phyloP scores from a whole-genome alignment of 78 protist species.

The Cavenderia fasciculata region DNA sequence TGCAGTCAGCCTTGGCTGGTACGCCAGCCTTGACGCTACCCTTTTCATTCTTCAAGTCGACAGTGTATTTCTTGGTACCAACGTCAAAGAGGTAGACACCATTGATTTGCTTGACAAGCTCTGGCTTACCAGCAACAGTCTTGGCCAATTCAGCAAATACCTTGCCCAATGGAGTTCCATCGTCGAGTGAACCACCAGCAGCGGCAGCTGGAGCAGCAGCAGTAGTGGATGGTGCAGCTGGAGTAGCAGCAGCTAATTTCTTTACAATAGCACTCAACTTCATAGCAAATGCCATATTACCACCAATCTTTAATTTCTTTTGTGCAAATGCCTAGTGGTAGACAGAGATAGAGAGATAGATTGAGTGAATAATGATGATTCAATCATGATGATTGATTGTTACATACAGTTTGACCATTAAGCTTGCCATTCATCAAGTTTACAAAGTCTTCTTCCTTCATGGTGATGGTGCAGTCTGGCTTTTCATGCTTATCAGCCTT shows the following conservation, averaged over 20 bases:
- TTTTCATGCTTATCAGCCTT: slow-evolving; percentile 44
- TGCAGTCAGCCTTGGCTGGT: slow-evolving; percentile 77
- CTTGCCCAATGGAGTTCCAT: slow-evolving; percentile 65
- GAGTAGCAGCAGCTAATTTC: not conserved
- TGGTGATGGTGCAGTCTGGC: slow-evolving; percentile 71
- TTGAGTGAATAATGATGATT: not conserved
- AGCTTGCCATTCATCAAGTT: slow-evolving; percentile 58
- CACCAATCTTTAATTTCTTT: slow-evolving; percentile 52
- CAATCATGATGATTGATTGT: not conserved
- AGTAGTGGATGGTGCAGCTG: slow-evolving; percentile 25
- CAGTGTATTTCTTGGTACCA: slow-evolving; percentile 59
- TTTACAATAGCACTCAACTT: slow-evolving; percentile 39
- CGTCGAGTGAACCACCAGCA: slow-evolving; percentile 10
- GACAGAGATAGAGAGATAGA: not conserved
- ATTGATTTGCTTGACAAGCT: slow-evolving; percentile 52
- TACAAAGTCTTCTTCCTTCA: slow-evolving; percentile 45
- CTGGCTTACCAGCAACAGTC: slow-evolving; percentile 36
- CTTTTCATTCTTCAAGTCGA: slow-evolving; percentile 68
- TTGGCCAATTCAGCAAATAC: slow-evolving; percentile 24
- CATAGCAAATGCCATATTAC: slow-evolving; percentile 82
- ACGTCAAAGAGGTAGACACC: slow-evolving; percentile 78
- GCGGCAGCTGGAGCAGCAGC: slow-evolving; percentile 13
- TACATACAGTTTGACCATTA: slow-evolving; percentile 70
- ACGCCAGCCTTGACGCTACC: slow-evolving; percentile 56
- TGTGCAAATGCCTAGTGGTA: slow-evolving; percentile 43